A percentile compares a stretch with the other conserved stretches of the same genome.
phyloP scores from a whole-genome alignment of 2,329 filamentous ascomycete species.

The Myrmaecium sp. region DNA sequence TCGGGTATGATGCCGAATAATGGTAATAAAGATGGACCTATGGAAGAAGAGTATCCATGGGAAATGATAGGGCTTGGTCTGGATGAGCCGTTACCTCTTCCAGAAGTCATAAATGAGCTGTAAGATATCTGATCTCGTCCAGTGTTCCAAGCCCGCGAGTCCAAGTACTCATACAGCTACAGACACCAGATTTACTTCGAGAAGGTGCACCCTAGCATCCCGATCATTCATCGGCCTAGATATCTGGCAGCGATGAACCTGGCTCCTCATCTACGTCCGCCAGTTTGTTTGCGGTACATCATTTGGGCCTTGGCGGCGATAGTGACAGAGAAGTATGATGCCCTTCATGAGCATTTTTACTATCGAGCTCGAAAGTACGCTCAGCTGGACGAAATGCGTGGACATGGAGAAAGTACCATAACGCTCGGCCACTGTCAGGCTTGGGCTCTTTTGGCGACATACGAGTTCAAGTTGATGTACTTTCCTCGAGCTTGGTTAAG shows the following conservation, averaged over 20 bases:
- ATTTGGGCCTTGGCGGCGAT: slow-evolving; percentile 94
- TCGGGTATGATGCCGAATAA: too few species aligned
- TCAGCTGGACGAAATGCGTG: slow-evolving; percentile 78
- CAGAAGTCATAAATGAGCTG: slow-evolving; percentile 74
- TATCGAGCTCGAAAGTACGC: slow-evolving; percentile 76
- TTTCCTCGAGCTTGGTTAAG: slow-evolving; percentile 94
- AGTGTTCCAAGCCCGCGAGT: background rate
- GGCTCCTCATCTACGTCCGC: slow-evolving; percentile 70
- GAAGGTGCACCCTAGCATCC: slow-evolving; percentile 69
- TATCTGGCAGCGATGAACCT: slow-evolving; percentile 82
- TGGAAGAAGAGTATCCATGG: slow-evolving; percentile 45
- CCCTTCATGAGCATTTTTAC: slow-evolving; percentile 78
- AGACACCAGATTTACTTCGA: slow-evolving; percentile 79
- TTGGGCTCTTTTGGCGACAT: slow-evolving; percentile 61
- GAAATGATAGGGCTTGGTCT: slow-evolving; percentile 71
- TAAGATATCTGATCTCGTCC: too few species aligned
- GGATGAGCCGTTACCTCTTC: slow-evolving; percentile 63
- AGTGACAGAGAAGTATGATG: slow-evolving; percentile 62
- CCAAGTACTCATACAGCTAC: slow-evolving; percentile 7
- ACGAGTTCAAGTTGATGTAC: slow-evolving; percentile 96
- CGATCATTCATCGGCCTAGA: slow-evolving; percentile 77
- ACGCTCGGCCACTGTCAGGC: slow-evolving; percentile 75
- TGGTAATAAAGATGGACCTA: too few species aligned
- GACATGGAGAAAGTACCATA: slow-evolving; percentile 78
- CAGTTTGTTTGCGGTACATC: slow-evolving; percentile 76